phyloP scores from a whole-genome alignment of 176 grass and related monocot species.

The Stipa capillata region DNA sequence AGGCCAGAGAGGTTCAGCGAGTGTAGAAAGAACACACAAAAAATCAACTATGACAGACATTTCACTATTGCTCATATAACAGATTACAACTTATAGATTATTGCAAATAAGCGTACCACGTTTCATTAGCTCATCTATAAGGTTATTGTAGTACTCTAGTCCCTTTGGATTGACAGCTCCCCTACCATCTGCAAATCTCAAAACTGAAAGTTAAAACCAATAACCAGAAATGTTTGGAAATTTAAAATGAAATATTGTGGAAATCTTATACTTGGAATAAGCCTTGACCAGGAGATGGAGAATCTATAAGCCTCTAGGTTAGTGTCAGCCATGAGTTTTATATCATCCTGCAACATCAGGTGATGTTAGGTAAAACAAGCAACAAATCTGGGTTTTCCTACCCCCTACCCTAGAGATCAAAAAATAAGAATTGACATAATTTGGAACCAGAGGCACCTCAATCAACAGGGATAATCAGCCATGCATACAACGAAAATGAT shows the following conservation, averaged over 20 bases:
- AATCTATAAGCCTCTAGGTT: conserved; percentile 67
- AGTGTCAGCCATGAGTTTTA: conserved; percentile 47
- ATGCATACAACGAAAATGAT: too few species aligned
- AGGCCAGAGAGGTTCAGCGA: background rate
- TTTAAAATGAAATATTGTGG: background rate
- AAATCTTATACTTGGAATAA: conserved; percentile 41
- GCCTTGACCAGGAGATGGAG: conserved; percentile 76
- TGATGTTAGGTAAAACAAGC: background rate
- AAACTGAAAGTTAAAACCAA: background rate
- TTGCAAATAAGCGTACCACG: conserved; percentile 21
- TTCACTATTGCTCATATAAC: too few species aligned
- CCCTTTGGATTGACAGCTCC: conserved; percentile 60
- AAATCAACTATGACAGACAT: background rate
- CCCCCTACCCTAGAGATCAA: too few species aligned
- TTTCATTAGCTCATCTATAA: conserved; percentile 56
- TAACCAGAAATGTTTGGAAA: background rate
- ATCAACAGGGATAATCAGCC: too few species aligned
- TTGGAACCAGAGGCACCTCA: too few species aligned
- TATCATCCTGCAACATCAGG: conserved; percentile 44
- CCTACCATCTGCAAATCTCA: conserved; percentile 41
- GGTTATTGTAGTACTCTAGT: conserved; percentile 53
- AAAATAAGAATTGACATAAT: too few species aligned
- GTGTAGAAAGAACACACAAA: background rate
- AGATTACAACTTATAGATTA: background rate
- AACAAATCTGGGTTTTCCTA: background rate